Evolutionary conservation across 2,329 filamentous ascomycete genomes (phyloP).

Genomic region (Uncinocarpus reesii): DNA sequence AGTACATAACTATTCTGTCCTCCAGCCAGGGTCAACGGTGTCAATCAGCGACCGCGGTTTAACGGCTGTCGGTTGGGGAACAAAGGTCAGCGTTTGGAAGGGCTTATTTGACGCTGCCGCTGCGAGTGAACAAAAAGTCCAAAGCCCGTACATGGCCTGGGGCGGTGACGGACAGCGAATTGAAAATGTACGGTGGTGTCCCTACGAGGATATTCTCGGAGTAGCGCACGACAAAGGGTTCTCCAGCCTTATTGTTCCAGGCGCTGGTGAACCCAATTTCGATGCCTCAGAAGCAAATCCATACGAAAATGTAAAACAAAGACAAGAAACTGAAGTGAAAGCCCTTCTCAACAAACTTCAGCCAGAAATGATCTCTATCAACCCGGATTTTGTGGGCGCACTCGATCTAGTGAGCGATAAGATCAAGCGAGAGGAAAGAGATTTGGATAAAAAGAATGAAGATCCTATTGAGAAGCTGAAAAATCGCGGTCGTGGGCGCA

Average conservation of each 20-base stretch:
- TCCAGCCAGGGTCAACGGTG: slow-evolving; percentile 70
- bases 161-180: slow-evolving; percentile 73
- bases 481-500: slow-evolving; percentile 79
- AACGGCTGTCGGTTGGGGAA: slow-evolving; percentile 84
- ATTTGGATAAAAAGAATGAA: slow-evolving; percentile 61
- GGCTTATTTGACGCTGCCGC: slow-evolving; percentile 69
- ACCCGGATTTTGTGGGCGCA: slow-evolving; percentile 84
- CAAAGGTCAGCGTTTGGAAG: slow-evolving; percentile 80
- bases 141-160: slow-evolving; percentile 88
- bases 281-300: slow-evolving; percentile 90
- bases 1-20: slow-evolving; percentile 77
- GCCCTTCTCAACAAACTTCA: slow-evolving; percentile 84
- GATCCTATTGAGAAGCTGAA: slow-evolving; percentile 51
- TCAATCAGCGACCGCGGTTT: slow-evolving; percentile 81
- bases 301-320: slow-evolving; percentile 84
- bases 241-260: slow-evolving; percentile 79
- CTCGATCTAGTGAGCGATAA: slow-evolving; percentile 72
- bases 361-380: slow-evolving; percentile 91
- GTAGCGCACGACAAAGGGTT: slow-evolving; percentile 78
- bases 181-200: slow-evolving; percentile 81
- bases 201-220: slow-evolving; percentile 86
- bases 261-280: slow-evolving; percentile 93
- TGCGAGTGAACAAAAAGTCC: slow-evolving; percentile 63
- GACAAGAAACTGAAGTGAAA: slow-evolving; percentile 86
- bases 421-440: slow-evolving; percentile 64